Evolutionary conservation across 768 basidiomycete genomes (phyloP).

Genomic region (Leucocoprinus birnbaumii): DNA sequence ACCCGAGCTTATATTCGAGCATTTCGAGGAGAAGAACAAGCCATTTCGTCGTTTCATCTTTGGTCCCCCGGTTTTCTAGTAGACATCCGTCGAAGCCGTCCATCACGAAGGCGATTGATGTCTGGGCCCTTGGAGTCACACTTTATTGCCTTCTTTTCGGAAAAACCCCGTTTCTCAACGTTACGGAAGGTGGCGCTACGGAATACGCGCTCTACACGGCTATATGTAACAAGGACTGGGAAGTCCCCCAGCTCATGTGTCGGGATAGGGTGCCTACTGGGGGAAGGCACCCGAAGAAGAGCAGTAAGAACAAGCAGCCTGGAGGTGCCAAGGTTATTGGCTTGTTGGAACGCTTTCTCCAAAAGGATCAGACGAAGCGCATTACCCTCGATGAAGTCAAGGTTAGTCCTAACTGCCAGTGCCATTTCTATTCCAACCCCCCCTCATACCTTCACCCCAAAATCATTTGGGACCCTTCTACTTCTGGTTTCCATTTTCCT

Average conservation of each 20-base stretch:
- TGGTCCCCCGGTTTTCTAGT: conserved; percentile 24
- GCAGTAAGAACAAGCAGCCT: conserved; percentile 17
- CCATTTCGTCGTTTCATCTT: conserved; percentile 20
- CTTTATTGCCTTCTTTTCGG: conserved; percentile 94
- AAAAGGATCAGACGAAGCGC: conserved; percentile 74
- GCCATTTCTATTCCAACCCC: conserved; percentile 13
- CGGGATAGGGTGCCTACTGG: conserved; percentile 63
- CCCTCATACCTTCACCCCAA: no score
- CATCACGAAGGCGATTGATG: conserved; percentile 91
- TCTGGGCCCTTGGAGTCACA: conserved; percentile 98
- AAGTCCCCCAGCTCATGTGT: conserved; percentile 68
- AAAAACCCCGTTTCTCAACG: conserved; percentile 63
- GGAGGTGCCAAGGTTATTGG: conserved; percentile 66
- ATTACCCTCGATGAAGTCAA: conserved; percentile 83
- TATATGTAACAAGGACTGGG: conserved; percentile 78
- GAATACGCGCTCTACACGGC: conserved; percentile 80
- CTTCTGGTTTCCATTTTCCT: conserved; percentile 13
- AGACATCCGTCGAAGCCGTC: conserved; percentile 21
- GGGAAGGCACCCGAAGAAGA: conserved; percentile 43
- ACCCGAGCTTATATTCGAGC: conserved; percentile 87
- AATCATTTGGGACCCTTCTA: conserved; percentile 8
- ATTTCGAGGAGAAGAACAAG: conserved; percentile 32
- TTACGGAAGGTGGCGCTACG: conserved; percentile 23
- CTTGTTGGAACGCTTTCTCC: conserved; percentile 71
- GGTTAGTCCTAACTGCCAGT: conserved; percentile 32